Evolutionary conservation across 2,329 filamentous ascomycete species (phyloP).

Genomic region (Aspergillus spinulosporus): DNA sequence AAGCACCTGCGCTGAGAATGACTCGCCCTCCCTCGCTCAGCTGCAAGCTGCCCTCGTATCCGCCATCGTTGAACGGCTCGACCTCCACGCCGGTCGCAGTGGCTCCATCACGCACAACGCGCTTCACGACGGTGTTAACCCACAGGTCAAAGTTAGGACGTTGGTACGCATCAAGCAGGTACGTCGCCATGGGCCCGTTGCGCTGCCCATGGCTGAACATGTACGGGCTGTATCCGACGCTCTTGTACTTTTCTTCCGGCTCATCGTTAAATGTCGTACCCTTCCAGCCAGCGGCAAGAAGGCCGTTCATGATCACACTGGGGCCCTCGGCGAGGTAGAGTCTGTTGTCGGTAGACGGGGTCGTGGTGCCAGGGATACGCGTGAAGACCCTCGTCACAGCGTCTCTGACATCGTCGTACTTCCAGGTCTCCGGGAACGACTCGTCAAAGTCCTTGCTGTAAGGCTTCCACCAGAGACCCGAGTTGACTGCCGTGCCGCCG

Average conservation of each 20-base stretch:
- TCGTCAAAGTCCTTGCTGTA: constrained; percentile 64
- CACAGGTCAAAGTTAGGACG: constrained; percentile 67
- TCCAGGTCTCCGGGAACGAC: constrained; percentile 73
- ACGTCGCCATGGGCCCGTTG: constrained; percentile 69
- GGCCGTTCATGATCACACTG: constrained; percentile 60
- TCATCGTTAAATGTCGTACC: constrained; percentile 61
- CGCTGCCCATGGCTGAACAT: constrained; percentile 68
- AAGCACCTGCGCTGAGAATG: constrained; percentile 66
- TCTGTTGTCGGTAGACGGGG: constrained; percentile 65
- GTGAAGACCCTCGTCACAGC: constrained; percentile 64
- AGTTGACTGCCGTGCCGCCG: constrained; percentile 32
- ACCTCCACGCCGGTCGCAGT: constrained; percentile 57
- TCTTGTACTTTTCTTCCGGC: constrained; percentile 65
- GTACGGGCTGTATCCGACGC: constrained; percentile 64
- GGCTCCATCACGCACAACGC: constrained; percentile 63
- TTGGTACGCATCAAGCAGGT: constrained; percentile 62
- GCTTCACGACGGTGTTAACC: constrained; percentile 65
- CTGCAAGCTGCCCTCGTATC: constrained; percentile 53
- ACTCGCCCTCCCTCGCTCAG: constrained; percentile 66
- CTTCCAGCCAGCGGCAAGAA: constrained; percentile 63
- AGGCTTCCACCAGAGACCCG: constrained; percentile 48
- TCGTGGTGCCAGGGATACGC: constrained; percentile 69
- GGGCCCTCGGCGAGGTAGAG: constrained; percentile 69
- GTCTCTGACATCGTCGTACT: constrained; percentile 60
- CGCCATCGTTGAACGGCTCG: constrained; percentile 20